These are phyloP conservation scores for Tetrapisispora nanseiensis DNA, from an alignment of 805 yeast species.

Conservation along the genomic window DNA sequence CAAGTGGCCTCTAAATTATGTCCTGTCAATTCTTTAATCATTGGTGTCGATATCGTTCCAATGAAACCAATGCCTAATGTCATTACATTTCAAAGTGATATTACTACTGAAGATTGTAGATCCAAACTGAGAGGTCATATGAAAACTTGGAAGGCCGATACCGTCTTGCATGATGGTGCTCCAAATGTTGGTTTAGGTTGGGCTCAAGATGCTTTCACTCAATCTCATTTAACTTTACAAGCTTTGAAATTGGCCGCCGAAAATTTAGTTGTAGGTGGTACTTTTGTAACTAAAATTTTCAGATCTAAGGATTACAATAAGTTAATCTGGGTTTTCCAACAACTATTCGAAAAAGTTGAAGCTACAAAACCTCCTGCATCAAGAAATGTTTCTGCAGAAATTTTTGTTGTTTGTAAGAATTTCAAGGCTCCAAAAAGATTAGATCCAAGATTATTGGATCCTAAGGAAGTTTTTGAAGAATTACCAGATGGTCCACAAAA, in stretches of 20 bases:
- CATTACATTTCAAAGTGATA: slow-evolving; percentile 91
- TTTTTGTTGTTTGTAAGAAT: slow-evolving; percentile 91
- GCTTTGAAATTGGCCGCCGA: slow-evolving; percentile 92
- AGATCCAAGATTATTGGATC: slow-evolving; percentile 87
- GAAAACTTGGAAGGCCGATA: slow-evolving; percentile 98
- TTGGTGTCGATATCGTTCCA: slow-evolving; percentile 98
- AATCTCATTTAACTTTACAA: slow-evolving; percentile 89
- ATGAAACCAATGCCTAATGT: slow-evolving; percentile 93
- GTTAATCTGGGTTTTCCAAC: slow-evolving; percentile 95
- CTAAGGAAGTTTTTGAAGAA: slow-evolving; percentile 91
- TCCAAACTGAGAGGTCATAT: slow-evolving; percentile 88
- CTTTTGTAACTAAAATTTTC: slow-evolving; percentile 92
- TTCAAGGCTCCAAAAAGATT: slow-evolving; percentile 93
- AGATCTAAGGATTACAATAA: slow-evolving; percentile 98
- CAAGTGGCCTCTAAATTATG: slow-evolving; percentile 93
- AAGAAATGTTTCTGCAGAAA: slow-evolving; percentile 98
- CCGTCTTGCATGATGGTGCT: slow-evolving; percentile 98
- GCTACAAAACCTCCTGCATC: slow-evolving; percentile 99
- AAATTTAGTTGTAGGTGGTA: slow-evolving; percentile 83
- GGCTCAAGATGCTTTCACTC: slow-evolving; percentile 99
- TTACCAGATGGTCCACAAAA: slow-evolving; percentile 62
- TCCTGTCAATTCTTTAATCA: slow-evolving; percentile 85
- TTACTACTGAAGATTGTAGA: slow-evolving; percentile 96
- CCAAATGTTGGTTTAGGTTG: slow-evolving; percentile 99
- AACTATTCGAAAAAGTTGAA: slow-evolving; percentile 89